Evolutionary conservation across 2,329 filamentous ascomycete genomes (phyloP).

Genomic region (Apiospora marii): DNA sequence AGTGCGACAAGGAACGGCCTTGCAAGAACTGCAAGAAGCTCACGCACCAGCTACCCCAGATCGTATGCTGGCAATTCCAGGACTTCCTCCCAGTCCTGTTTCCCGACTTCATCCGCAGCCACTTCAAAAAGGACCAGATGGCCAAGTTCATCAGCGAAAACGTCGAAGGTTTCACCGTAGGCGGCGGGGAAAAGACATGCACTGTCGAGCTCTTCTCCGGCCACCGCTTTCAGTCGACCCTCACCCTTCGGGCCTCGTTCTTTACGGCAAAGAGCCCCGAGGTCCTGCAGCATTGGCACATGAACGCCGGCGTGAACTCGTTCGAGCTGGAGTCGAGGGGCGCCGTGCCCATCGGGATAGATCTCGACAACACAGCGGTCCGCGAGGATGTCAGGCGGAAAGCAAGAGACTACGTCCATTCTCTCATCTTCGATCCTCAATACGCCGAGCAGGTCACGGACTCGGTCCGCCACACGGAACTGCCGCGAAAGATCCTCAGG

Average conservation of each 20-base stretch:
- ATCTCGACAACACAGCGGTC: slow-evolving; percentile 50
- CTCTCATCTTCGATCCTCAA: slow-evolving; percentile 54
- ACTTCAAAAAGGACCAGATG: slow-evolving; percentile 61
- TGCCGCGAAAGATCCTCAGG: slow-evolving; percentile 55
- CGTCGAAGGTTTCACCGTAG: slow-evolving; percentile 52
- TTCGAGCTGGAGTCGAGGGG: slow-evolving; percentile 51
- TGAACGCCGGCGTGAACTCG: slow-evolving; percentile 46
- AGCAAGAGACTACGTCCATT: slow-evolving; percentile 57
- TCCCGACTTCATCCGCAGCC: slow-evolving; percentile 58
- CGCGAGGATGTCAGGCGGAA: slow-evolving; percentile 55
- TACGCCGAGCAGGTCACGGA: slow-evolving; percentile 62
- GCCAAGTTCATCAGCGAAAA: slow-evolving; percentile 57
- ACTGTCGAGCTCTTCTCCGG: slow-evolving; percentile 59
- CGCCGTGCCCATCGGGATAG: slow-evolving; percentile 60
- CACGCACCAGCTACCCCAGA: slow-evolving; percentile 56
- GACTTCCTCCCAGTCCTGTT: slow-evolving; percentile 63
- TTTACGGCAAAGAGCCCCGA: slow-evolving; percentile 58
- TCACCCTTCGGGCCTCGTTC: slow-evolving; percentile 59
- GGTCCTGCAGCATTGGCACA: slow-evolving; percentile 60
- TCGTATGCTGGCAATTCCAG: slow-evolving; percentile 66
- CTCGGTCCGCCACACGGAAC: slow-evolving; percentile 50
- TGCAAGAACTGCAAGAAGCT: slow-evolving; percentile 66
- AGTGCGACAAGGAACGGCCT: slow-evolving; percentile 61
- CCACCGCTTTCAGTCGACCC: slow-evolving; percentile 49
- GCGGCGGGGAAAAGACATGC: slow-evolving; percentile 51